These are phyloP conservation scores for Aspergillus wentii DNA, from an alignment of 495 filamentous ascomycete species.

Conservation along the genomic window DNA sequence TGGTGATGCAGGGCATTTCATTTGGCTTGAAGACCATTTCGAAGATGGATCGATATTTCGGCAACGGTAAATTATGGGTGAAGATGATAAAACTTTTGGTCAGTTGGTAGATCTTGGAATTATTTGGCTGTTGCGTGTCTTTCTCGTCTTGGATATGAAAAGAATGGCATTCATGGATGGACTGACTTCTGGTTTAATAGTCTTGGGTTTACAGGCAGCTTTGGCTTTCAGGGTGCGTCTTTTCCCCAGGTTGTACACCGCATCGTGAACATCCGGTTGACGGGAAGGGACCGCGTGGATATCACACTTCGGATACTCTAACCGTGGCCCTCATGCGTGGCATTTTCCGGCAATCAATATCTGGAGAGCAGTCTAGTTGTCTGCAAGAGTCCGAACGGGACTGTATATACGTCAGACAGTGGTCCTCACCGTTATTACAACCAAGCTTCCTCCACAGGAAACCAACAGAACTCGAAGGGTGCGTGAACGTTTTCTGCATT, in stretches of 20 bases:
- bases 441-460: constrained; percentile 1
- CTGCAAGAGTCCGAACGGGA: constrained; percentile 39
- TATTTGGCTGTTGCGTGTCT: too few species aligned
- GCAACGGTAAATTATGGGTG: constrained; percentile 7
- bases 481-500: too few species aligned
- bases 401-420: constrained; percentile 28
- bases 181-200: too few species aligned
- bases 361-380: constrained; percentile 13
- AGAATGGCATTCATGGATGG: too few species aligned
- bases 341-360: too few species aligned
- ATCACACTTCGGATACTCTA: constrained; percentile 14
- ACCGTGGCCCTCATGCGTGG: constrained; percentile 12
- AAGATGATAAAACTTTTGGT: too few species aligned
- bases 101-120: too few species aligned
- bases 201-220: too few species aligned
- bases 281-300: constrained; percentile 19
- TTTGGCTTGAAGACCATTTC: too few species aligned
- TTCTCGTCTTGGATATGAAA: too few species aligned
- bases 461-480: too few species aligned
- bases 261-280: constrained; percentile 22
- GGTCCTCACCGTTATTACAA: constrained; percentile 10
- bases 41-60: constrained; percentile 1
- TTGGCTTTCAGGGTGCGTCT: constrained; percentile 4
- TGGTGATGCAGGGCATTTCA: too few species aligned
- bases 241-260: constrained; percentile 32